Evolutionary conservation across 805 yeast genomes (phyloP).

Genomic region (Ogataea trehalophila): DNA sequence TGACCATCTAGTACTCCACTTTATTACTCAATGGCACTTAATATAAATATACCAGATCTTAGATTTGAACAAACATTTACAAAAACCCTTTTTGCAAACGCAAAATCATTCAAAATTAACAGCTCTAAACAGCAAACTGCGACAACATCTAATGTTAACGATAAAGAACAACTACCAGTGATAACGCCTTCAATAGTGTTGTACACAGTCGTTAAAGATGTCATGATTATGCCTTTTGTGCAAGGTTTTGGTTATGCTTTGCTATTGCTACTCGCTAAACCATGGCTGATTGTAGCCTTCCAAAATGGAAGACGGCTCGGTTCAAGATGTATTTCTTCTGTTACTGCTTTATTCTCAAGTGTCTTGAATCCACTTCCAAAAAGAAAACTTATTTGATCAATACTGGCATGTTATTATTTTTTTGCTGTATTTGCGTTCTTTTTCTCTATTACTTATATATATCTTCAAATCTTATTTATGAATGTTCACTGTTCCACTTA

Average conservation of each 20-base stretch:
- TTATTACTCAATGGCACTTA: neutral
- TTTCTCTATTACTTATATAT: neutral
- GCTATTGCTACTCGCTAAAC: constrained; percentile 31
- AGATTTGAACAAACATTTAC: constrained; percentile 62
- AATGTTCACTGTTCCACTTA: constrained; percentile 54
- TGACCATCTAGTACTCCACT: neutral
- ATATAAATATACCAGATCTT: constrained; percentile 49
- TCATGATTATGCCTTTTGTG: constrained; percentile 49
- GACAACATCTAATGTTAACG: neutral
- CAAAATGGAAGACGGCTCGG: constrained; percentile 22
- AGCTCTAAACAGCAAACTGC: constrained; percentile 8
- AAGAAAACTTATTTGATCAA: neutral
- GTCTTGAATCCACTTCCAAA: constrained; percentile 4
- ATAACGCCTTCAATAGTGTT: constrained; percentile 42
- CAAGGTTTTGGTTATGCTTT: constrained; percentile 48
- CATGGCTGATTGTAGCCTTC: constrained; percentile 27
- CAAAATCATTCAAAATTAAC: constrained; percentile 12
- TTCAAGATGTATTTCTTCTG: constrained; percentile 9
- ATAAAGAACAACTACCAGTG: constrained; percentile 8
- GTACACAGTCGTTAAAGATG: constrained; percentile 48
- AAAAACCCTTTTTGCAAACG: constrained; percentile 30
- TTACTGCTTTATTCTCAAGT: constrained; percentile 9
- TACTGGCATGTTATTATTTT: neutral
- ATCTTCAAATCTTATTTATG: neutral
- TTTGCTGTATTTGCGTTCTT: neutral